phyloP scores from a whole-genome alignment of 768 basidiomycete genomes.

The Pholiota microspora region DNA sequence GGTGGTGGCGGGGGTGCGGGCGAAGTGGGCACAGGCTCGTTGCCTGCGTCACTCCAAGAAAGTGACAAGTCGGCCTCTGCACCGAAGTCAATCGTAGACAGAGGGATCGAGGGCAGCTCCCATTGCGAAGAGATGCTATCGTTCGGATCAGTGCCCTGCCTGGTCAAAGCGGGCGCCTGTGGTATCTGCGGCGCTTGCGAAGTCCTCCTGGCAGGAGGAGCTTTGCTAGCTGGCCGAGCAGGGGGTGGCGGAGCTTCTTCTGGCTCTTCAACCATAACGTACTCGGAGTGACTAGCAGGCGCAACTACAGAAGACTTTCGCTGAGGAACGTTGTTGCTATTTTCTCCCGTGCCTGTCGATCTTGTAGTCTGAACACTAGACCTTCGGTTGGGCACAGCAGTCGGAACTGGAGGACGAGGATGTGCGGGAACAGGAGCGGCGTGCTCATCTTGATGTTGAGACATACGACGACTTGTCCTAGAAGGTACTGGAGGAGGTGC shows the following conservation, averaged over 20 bases:
- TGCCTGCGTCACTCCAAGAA: constrained; percentile 62
- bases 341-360: constrained; percentile 31
- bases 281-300: constrained; percentile 42
- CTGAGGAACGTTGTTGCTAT: constrained; percentile 10
- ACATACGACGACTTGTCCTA: constrained; percentile 33
- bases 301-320: constrained; percentile 22
- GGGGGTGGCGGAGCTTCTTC: constrained; percentile 45
- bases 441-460: constrained; percentile 20
- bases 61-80: constrained; percentile 46
- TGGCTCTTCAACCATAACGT: constrained; percentile 63
- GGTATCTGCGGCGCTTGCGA: constrained; percentile 28
- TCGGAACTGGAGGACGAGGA: constrained; percentile 50
- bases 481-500: constrained; percentile 56
- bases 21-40: constrained; percentile 20
- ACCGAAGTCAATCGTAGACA: constrained; percentile 51
- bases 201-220: constrained; percentile 35
- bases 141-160: constrained; percentile 24
- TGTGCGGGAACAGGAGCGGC: constrained; percentile 27
- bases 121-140: constrained; percentile 51
- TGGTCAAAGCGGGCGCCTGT: constrained; percentile 16
- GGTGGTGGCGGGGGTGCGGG: constrained; percentile 20
- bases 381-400: constrained; percentile 34
- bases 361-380: constrained; percentile 33
- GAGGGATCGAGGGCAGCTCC: constrained; percentile 65
- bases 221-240: constrained; percentile 38